Evolutionary conservation across 495 filamentous ascomycete genomes (phyloP).

Genomic region (Penicillium bovifimosum): DNA sequence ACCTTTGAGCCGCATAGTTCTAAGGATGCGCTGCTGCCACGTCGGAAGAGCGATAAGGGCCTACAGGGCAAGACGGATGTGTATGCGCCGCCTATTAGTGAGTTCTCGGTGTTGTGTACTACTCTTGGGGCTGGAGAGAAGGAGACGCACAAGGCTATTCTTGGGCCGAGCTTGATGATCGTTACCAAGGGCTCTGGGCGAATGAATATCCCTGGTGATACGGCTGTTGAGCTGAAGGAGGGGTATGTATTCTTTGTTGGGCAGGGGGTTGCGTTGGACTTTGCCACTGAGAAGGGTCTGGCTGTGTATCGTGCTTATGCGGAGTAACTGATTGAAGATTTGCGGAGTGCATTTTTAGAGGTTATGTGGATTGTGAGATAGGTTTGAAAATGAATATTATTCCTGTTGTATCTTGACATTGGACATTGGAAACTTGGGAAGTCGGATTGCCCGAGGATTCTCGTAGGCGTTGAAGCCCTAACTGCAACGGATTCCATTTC

Average conservation of each 20-base stretch:
- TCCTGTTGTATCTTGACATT: background rate
- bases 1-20: constrained; percentile 56
- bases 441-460: background rate
- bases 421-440: background rate
- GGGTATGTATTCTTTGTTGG: constrained; percentile 66
- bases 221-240: constrained; percentile 50
- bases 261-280: constrained; percentile 48
- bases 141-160: constrained; percentile 51
- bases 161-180: constrained; percentile 62
- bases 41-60: constrained; percentile 47
- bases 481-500: background rate
- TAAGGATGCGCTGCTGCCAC: constrained; percentile 47
- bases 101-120: constrained; percentile 65
- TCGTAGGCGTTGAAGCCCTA: constrained; percentile 1
- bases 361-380: background rate
- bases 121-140: constrained; percentile 50
- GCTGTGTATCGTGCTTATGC: constrained; percentile 53
- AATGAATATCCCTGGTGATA: constrained; percentile 48
- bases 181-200: constrained; percentile 56
- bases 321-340: constrained; percentile 27
- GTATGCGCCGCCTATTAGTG: constrained; percentile 64
- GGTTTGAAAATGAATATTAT: background rate
- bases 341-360: background rate
- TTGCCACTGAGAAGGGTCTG: constrained; percentile 45
- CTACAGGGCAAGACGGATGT: constrained; percentile 52